Evolutionary conservation across 208 protist genomes (phyloP).

Genomic region (Porcisia hertigi): DNA sequence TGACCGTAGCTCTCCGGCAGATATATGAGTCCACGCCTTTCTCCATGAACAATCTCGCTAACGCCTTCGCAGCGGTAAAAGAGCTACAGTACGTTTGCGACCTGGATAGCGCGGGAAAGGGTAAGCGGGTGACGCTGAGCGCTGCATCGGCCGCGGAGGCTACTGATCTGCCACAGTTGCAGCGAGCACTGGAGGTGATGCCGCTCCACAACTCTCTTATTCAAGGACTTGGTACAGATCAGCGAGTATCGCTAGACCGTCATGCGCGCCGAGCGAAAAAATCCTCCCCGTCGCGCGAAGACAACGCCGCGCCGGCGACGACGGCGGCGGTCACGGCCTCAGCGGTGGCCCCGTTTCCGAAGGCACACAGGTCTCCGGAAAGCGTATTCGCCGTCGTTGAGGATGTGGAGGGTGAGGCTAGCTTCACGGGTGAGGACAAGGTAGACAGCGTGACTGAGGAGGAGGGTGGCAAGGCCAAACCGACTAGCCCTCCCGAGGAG

Average conservation of each 20-base stretch:
- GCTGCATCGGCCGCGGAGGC: background rate
- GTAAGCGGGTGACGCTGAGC: constrained; percentile 16
- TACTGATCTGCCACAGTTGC: constrained; percentile 26
- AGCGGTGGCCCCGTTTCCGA: background rate
- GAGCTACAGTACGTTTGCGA: constrained; percentile 68
- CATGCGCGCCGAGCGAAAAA: constrained; percentile 15
- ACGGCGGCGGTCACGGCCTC: constrained; percentile 16
- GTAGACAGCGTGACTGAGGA: background rate
- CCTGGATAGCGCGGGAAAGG: constrained; percentile 19
- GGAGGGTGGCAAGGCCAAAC: background rate
- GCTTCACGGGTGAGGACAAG: constrained; percentile 17
- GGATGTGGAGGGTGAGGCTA: constrained; percentile 14
- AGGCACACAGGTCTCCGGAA: background rate
- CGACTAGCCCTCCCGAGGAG: constrained; percentile 1
- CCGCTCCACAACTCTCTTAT: constrained; percentile 53
- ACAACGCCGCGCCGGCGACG: constrained; percentile 1
- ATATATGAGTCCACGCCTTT: constrained; percentile 71
- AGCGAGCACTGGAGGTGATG: constrained; percentile 39
- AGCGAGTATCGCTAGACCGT: constrained; percentile 34
- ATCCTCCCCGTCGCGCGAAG: constrained; percentile 7
- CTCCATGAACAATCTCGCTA: constrained; percentile 61
- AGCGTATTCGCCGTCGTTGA: constrained; percentile 29
- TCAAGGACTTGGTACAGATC: constrained; percentile 48
- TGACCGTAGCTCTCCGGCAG: constrained; percentile 41
- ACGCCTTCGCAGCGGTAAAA: constrained; percentile 76